Base-by-base conservation (phyloP, 805 yeast genomes). In the Yarrowia sp. region DNA sequence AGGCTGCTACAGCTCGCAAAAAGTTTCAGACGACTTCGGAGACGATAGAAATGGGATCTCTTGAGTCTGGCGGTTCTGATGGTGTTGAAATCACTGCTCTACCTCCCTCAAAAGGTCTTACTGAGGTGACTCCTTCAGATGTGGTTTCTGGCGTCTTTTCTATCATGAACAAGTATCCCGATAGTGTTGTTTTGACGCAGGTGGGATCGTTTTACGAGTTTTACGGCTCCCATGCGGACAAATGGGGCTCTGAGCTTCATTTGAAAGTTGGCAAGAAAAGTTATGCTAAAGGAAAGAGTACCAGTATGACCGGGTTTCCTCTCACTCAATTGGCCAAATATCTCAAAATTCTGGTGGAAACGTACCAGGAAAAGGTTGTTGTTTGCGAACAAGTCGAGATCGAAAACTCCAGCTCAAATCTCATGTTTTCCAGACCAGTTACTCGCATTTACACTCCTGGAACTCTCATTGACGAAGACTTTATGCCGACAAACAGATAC, bases 281-380 rank as follows among this genome's bases (percentile, higher is more conserved):
- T 62, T 64, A 48, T 70, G 71, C n/a, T 66, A 70, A 26, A 64
- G 67, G 33, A 14, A 62, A 22, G 17, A 81, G 88, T 0, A 84
- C 96, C 0, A 36, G 46, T 7, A 91, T 95, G 89, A 90, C 98
- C 0, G 99, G 99, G 0, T 95, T 95, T 70, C 99, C 99, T 0
- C 79, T 83, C 4, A 75, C 77, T 44, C 90, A 86, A 65, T 74
- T 92, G 19, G 89, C 86, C 64, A 83, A 91, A 66, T 92, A 90
- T 71, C 82, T 92, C 38, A 85, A 85, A 70, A 79, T 86, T 0
- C 80, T 92, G 28, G 96, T 95, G 1, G 85, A 86, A 64, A 90
- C 86, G 36, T 75, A 83, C 22, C 86, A 86, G 2, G 79, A 81
- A 58, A 88, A 86, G 63, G 98, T 92, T 0, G 96, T 93, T 0